Base-by-base conservation (phyloP, 805 yeast species). In the Monosporozyma solicola region DNA sequence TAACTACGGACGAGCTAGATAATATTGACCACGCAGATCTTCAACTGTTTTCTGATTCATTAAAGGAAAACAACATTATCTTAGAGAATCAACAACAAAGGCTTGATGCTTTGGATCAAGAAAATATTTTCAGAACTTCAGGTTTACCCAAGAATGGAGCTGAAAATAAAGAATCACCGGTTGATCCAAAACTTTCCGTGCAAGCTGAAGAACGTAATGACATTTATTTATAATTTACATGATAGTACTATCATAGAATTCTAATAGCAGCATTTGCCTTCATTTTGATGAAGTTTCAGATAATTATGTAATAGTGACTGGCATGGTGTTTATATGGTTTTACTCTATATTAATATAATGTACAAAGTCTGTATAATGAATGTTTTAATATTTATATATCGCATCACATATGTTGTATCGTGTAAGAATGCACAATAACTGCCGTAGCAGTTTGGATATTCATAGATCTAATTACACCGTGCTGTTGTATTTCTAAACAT, bases 391-490 rank as follows among this genome's bases (percentile, higher is more conserved):
- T 10, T 22, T 24, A 5, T 9, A 22, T 4, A 2, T 35, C 3
- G 5, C 8, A 31, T 8, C 35, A 56, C 59, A 65, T 66, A 54
- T 68, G 69, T 49, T 68, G 72, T 2, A 67, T 61, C 1, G 95
- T 82, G 62, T 92, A 91, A 0, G 97, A 94, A 68, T 91, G 95
- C 6, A 90, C 96, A 50, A 91, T 80, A 22, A 91, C 90, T 0
- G 97, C 98, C 0, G 97, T 84, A 1, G 97, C 98, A 0, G 97
- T 91, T 71, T 91, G 98, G 56, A 91, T 91, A 63, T 91, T 91
- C 98, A 91, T 91, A 1, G 97, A 90, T 59, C 98, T 76, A 43
- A 92, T 82, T 16, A 91, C 90, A 15, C 98, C 98, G 43, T 82
- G 84, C 65, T 91, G 98, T 64, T 89, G 87, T 60, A 91, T 91